Percentiles rank a stretch among this genome's conserved stretches.
Evolutionary conservation across 1,284 basidiomycete genomes (phyloP).

Genomic region (Ustilago trichophora): DNA sequence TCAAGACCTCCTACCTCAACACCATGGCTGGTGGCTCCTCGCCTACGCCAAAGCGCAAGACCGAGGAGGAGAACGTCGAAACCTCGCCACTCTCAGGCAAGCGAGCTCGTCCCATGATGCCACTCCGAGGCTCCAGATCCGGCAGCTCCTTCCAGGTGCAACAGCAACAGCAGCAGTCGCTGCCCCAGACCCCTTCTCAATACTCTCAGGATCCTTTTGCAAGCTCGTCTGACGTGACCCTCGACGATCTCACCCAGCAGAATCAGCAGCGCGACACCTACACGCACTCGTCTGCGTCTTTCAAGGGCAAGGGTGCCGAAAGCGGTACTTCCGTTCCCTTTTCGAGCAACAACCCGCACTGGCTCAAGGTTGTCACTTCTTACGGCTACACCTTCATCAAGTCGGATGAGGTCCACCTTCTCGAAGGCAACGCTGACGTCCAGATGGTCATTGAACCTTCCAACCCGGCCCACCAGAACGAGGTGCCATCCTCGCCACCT

Average conservation of each 20-base stretch:
- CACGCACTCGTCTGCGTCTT: constrained; percentile 27
- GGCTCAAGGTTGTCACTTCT: constrained; percentile 48
- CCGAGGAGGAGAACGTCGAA: constrained; percentile 32
- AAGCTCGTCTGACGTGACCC: constrained; percentile 42
- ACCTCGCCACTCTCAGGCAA: constrained; percentile 38
- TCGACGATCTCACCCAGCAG: constrained; percentile 28
- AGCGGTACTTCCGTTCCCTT: constrained; percentile 1
- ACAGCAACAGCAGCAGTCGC: constrained; percentile 11
- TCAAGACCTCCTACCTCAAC: constrained; percentile 50
- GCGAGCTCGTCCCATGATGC: constrained; percentile 35
- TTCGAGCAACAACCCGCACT: constrained; percentile 28
- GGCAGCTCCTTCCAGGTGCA: constrained; percentile 16
- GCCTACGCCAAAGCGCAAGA: constrained; percentile 35
- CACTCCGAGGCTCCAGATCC: constrained; percentile 32
- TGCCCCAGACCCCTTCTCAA: constrained; percentile 4
- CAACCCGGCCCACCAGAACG: constrained; percentile 22
- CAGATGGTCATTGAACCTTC: constrained; percentile 42
- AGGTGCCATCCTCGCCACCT: constrained; percentile 37
- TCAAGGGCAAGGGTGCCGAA: constrained; percentile 24
- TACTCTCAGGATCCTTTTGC: constrained; percentile 19
- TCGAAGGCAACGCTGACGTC: constrained; percentile 41
- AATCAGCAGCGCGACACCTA: constrained; percentile 36
- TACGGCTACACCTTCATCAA: constrained; percentile 49
- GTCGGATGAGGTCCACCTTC: constrained; percentile 37
- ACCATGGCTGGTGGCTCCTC: constrained; percentile 41